Base-by-base conservation (phyloP, 1,139 yeast species). In the Hemisphaericaspora subhashii region DNA sequence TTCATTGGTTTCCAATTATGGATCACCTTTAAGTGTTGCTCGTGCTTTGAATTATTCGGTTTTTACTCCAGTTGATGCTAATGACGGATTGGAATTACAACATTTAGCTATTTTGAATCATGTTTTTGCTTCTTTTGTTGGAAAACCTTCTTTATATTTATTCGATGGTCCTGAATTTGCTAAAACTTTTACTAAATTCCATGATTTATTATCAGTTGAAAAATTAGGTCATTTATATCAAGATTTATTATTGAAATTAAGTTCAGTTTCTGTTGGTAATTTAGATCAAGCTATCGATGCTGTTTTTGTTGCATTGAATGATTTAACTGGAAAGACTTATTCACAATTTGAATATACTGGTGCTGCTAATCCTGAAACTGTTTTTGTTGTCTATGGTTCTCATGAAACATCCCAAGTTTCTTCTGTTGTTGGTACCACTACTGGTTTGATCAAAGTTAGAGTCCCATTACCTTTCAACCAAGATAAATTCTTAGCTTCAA, bases 91-190 rank as follows among this genome's bases (percentile, higher is more conserved):
- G 14, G 95, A 86, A 60, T 74, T 79, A 33, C 95, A 86, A 60
- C 79, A 79, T 50, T 68, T 83, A 48, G 62, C 95, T 21, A 64
- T 86, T 33, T 70, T 87, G 54, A 75, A 90, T 42, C 72, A 83
- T 35, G 83, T 77, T 41, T 66, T 86, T 51, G 81, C 94, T 13
- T 51, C 62, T 3, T 55, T 62, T 43, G 68, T 78, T 28, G 72
- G 79, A 24, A 62, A 67, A 30, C 87, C 92, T 4, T 72, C 84
- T 15, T 60, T 87, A 41, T 82, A 84, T 60, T 70, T 86, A 48
- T 86, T 83, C 57, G 97, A 89, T 56, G 98, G 97, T 32, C 71
- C 86, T 12, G 76, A 81, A 38, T 82, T 80, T 45, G 60, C 81
- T 38, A 80, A 78, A 51, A 75, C 81, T 46, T 76, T 74, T 51